Evolutionary conservation across 1,284 basidiomycete species (phyloP).

Genomic region (Mycosarcoma mackinlayi): DNA sequence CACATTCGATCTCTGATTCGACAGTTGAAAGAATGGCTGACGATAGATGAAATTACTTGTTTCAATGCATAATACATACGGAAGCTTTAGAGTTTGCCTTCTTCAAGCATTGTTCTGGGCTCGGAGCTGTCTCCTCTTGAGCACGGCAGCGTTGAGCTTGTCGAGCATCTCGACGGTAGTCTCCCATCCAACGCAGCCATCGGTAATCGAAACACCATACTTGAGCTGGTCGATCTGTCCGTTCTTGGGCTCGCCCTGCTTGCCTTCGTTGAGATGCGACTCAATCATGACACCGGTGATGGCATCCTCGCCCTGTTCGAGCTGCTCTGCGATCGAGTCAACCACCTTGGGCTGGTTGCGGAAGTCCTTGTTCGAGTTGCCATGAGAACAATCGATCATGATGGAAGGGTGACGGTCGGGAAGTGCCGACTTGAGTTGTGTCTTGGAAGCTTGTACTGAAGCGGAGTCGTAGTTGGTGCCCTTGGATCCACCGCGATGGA

Average conservation of each 20-base stretch:
- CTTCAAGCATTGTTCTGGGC: constrained; percentile 19
- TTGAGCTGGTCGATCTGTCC: constrained; percentile 60
- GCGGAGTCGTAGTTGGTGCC: constrained; percentile 74
- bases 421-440: constrained; percentile 72
- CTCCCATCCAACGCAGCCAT: constrained; percentile 88
- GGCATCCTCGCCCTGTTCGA: constrained; percentile 78
- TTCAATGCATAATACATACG: background rate
- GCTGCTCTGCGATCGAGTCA: constrained; percentile 80
- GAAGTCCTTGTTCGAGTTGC: constrained; percentile 68
- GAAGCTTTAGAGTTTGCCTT: background rate
- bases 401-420: constrained; percentile 60
- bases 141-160: constrained; percentile 64
- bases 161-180: constrained; percentile 73
- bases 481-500: constrained; percentile 66
- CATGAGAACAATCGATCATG: constrained; percentile 68
- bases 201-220: constrained; percentile 68
- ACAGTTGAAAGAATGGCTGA: no score
- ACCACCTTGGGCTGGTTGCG: constrained; percentile 72
- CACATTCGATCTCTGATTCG: background rate
- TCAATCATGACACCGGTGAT: constrained; percentile 98
- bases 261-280: constrained; percentile 81
- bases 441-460: constrained; percentile 80
- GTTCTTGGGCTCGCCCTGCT: constrained; percentile 67
- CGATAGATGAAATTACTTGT: background rate
- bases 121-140: constrained; percentile 31